Percentiles rank a stretch among this genome's conserved stretches.
Evolutionary conservation across 352 stramenopile species (phyloP).

Genomic region (Phytophthora pseudosyringae): DNA sequence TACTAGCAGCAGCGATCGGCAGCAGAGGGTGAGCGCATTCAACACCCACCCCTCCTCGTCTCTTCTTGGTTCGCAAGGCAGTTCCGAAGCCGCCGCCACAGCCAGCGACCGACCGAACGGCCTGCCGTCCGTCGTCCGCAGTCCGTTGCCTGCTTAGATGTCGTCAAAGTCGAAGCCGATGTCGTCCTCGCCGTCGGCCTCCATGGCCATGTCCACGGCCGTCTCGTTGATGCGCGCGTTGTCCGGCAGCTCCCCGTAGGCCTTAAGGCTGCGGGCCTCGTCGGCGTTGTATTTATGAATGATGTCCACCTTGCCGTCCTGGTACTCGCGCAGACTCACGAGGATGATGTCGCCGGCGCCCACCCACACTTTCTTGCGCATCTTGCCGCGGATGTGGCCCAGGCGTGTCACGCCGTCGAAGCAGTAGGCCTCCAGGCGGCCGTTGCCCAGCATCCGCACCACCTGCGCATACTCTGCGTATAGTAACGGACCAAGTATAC

Average conservation of each 20-base stretch:
- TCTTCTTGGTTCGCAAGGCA: not conserved
- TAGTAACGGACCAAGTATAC: constrained; percentile 16
- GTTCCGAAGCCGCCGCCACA: not conserved
- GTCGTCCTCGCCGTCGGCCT: constrained; percentile 84
- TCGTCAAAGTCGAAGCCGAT: constrained; percentile 92
- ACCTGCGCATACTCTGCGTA: constrained; percentile 97
- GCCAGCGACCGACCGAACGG: not conserved
- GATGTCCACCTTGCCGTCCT: constrained; percentile 99
- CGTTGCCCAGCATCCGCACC: constrained; percentile 98
- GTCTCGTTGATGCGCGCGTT: constrained; percentile 92
- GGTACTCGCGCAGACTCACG: constrained; percentile 98
- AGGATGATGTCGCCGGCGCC: constrained; percentile 99
- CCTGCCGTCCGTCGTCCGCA: not conserved
- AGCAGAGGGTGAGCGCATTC: not conserved
- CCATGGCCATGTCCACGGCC: constrained; percentile 86
- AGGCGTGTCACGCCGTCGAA: constrained; percentile 98
- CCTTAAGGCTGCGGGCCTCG: constrained; percentile 98
- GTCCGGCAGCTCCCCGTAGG: constrained; percentile 99
- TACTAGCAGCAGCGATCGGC: constrained; percentile 27
- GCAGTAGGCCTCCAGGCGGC: constrained; percentile 98
- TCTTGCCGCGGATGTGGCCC: constrained; percentile 99
- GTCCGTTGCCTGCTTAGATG: constrained; percentile 65
- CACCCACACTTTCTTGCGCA: constrained; percentile 99
- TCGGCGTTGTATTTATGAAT: constrained; percentile 99
- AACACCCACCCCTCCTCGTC: not conserved